Percentiles rank a stretch among this genome's conserved stretches.
Conservation (phyloP, 805 yeast genomes). For the Ogataea parapolymorpha region DNA sequence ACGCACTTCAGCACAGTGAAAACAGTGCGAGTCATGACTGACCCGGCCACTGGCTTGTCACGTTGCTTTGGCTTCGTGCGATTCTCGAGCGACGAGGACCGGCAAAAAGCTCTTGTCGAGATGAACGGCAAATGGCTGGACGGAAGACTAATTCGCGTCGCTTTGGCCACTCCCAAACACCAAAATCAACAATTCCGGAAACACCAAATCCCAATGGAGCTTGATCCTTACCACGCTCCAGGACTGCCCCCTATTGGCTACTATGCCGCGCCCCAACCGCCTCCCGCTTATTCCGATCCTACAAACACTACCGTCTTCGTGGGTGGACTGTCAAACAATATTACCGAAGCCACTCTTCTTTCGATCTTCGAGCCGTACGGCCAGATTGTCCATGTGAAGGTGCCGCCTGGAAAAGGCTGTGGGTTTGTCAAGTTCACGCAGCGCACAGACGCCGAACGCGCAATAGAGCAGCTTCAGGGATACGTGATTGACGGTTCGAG, state of each 20-base stretch:
- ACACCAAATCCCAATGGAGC: conserved; percentile 21
- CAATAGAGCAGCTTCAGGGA: conserved; percentile 78
- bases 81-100: conserved; percentile 65
- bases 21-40: conserved; percentile 83
- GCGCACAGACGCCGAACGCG: conserved; percentile 72
- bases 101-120: conserved; percentile 63
- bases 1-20: conserved; percentile 62
- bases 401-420: conserved; percentile 77
- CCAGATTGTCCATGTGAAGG: conserved; percentile 61
- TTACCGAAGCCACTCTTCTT: conserved; percentile 57
- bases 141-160: conserved; percentile 73
- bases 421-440: conserved; percentile 70
- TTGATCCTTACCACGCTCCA: conserved; percentile 21
- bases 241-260: conserved; percentile 26
- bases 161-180: conserved; percentile 73
- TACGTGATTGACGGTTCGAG: conserved; percentile 71
- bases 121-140: conserved; percentile 83
- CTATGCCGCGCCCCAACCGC: conserved; percentile 22
- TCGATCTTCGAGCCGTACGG: conserved; percentile 73
- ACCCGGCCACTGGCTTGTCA: conserved; percentile 73
- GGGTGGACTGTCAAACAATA: conserved; percentile 64
- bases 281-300: conserved; percentile 45
- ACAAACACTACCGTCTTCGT: conserved; percentile 74
- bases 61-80: conserved; percentile 81
- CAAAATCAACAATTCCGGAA: conserved; percentile 24